phyloP scores from a whole-genome alignment of 2,329 filamentous ascomycete genomes.

The Fonsecaea monophora region DNA sequence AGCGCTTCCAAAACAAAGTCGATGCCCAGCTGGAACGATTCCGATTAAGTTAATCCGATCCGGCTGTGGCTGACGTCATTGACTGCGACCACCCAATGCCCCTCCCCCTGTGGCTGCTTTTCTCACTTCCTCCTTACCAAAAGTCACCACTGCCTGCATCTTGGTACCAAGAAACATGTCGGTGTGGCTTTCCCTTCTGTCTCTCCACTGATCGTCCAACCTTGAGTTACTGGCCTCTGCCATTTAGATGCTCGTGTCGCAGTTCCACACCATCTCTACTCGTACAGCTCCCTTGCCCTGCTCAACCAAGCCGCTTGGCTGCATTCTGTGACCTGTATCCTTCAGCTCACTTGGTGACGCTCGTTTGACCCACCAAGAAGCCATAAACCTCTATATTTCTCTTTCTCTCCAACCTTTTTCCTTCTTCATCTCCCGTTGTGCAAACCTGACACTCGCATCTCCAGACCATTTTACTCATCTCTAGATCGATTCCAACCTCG shows the following conservation, averaged over 20 bases:
- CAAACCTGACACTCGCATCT: background rate
- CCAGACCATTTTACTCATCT: background rate
- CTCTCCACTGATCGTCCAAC: background rate
- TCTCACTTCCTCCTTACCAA: background rate
- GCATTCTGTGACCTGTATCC: slow-evolving; percentile 7
- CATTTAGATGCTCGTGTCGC: slow-evolving; percentile 1
- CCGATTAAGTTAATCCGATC: slow-evolving; percentile 10
- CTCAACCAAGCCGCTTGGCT: slow-evolving; percentile 11
- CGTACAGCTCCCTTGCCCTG: background rate
- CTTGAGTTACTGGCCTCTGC: slow-evolving; percentile 3
- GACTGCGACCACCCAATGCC: background rate
- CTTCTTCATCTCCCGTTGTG: background rate
- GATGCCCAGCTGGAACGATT: background rate
- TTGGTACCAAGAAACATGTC: background rate
- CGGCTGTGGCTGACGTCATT: slow-evolving; percentile 19
- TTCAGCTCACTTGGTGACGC: slow-evolving; percentile 1
- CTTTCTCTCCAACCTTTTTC: background rate
- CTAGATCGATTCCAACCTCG: background rate
- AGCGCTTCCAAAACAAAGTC: background rate
- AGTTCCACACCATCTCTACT: background rate
- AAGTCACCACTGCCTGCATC: background rate
- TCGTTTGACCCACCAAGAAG: slow-evolving; percentile 11
- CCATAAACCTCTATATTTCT: slow-evolving; percentile 1
- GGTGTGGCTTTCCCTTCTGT: background rate
- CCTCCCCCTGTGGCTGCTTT: background rate